These are phyloP conservation scores for Cryptomeria japonica DNA, from an alignment of 75 land plant species.

Conservation along the genomic window DNA sequence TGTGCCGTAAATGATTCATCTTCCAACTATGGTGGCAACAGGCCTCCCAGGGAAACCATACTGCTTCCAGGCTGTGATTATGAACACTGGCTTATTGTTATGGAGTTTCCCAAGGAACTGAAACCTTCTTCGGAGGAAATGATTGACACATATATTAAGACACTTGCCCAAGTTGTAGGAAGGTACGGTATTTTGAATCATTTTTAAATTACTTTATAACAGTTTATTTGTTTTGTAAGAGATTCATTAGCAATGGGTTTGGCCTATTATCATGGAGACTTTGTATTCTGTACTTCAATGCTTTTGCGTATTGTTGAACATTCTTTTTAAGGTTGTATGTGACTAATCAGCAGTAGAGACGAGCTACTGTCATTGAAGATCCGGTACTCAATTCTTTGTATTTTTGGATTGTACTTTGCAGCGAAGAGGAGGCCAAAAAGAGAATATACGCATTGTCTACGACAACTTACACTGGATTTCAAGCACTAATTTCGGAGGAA, in stretches of 20 bases:
- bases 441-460: slow-evolving; percentile 83
- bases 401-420: slow-evolving; percentile 18
- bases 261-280: background rate
- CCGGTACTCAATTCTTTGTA: background rate
- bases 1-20: slow-evolving; percentile 34
- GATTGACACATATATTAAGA: slow-evolving; percentile 72
- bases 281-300: background rate
- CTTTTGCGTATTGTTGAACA: background rate
- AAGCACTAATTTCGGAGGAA: slow-evolving; percentile 66
- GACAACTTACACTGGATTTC: slow-evolving; percentile 80
- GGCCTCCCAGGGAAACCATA: slow-evolving; percentile 58
- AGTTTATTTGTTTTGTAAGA: background rate
- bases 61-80: slow-evolving; percentile 79
- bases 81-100: slow-evolving; percentile 82
- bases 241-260: background rate
- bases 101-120: slow-evolving; percentile 82
- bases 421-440: slow-evolving; percentile 88
- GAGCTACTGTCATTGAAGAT: background rate
- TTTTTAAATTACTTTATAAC: background rate
- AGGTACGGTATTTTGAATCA: slow-evolving; percentile 29
- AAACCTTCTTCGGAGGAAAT: slow-evolving; percentile 72
- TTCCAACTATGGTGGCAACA: slow-evolving; percentile 32
- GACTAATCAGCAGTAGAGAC: background rate
- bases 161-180: slow-evolving; percentile 77
- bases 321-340: background rate